Evolutionary conservation across 2,329 filamentous ascomycete species (phyloP), one percentile per base, ranked within the genome.

Genomic region (Penicillium griseofulvum): DNA sequence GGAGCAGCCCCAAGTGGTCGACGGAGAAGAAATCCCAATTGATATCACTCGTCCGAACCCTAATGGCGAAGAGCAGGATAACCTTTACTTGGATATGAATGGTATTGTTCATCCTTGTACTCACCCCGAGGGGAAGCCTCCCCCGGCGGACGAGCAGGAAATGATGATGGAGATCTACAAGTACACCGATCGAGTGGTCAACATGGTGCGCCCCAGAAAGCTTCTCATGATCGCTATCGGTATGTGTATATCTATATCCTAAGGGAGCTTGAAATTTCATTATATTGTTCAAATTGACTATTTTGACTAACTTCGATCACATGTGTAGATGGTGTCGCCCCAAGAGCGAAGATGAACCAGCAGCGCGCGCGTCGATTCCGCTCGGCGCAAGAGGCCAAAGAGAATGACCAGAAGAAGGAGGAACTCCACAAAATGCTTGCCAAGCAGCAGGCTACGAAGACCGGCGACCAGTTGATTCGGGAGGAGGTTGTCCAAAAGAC

Each of bases 121-220:
- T 44, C 94, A 99, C 77, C 94, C 94, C 0, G 94, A 99, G 74
- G 93, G 97, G 69, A 86, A 86, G 60, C 91, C 94, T 2, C 86
- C 94, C 4, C 94, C 94, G 11, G 89, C 88, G 68, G 93, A 94
- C 58, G 94, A 99, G 78, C 91, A 96, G 73, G 94, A 97, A 77
- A 99, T 99, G 94, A 99, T 99, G 94, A 74, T 97, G 66, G 95
- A 95, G 70, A 87, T 99, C 58, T 99, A 99, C 81, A 90, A 88
- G 71, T 99, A 99, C 76, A 99, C 94, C n/a, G 92, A 99, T 71
- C 88, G 94, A 57, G 92, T 99, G 24, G 90, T 99, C 63, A 97
- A 96, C 73, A 99, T 99, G 93, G 93, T 96, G 62, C 89, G 94
- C 57, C 94, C 94, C 10, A 87, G 94, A 65, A 97, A 97, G 77